Conservation (phyloP, 2,329 filamentous ascomycete genomes). For the Pochonia chlamydosporia region DNA sequence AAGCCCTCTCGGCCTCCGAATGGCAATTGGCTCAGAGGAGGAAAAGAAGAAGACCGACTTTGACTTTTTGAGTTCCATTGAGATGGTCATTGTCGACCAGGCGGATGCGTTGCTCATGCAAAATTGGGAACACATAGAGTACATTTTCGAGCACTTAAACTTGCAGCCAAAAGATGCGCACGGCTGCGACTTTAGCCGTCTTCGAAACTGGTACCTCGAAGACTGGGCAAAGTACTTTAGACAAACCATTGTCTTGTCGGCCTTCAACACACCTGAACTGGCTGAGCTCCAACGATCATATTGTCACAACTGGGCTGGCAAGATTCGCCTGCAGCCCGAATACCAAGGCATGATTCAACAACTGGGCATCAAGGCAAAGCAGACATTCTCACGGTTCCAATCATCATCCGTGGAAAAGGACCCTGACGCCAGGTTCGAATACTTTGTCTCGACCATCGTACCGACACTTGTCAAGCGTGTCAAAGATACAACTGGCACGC, state of each 20-base stretch:
- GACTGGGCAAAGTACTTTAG: slow-evolving; percentile 73
- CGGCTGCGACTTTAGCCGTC: slow-evolving; percentile 87
- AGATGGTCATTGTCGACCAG: slow-evolving; percentile 85
- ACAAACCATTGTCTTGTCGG: slow-evolving; percentile 76
- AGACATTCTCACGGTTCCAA: slow-evolving; percentile 87
- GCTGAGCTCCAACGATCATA: slow-evolving; percentile 70
- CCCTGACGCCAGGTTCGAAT: slow-evolving; percentile 83
- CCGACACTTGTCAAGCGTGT: slow-evolving; percentile 65
- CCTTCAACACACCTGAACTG: slow-evolving; percentile 84
- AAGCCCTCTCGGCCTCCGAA: slow-evolving; percentile 81
- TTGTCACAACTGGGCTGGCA: slow-evolving; percentile 77
- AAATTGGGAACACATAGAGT: slow-evolving; percentile 95
- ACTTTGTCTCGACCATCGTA: slow-evolving; percentile 78
- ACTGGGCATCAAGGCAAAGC: slow-evolving; percentile 65
- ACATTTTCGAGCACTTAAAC: slow-evolving; percentile 88
- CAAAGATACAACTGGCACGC: slow-evolving; percentile 61
- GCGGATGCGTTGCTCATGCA: slow-evolving; percentile 93
- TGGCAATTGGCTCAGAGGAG: slow-evolving; percentile 78
- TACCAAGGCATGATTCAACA: slow-evolving; percentile 70
- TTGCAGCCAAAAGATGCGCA: slow-evolving; percentile 83
- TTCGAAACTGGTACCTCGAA: slow-evolving; percentile 90
- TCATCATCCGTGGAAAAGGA: slow-evolving; percentile 64
- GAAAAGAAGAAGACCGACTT: slow-evolving; percentile 60
- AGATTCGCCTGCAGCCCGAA: slow-evolving; percentile 63
- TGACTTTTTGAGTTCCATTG: slow-evolving; percentile 91